Evolutionary conservation across 2,329 filamentous ascomycete genomes (phyloP).

Genomic region (Fusarium austroafricanum): DNA sequence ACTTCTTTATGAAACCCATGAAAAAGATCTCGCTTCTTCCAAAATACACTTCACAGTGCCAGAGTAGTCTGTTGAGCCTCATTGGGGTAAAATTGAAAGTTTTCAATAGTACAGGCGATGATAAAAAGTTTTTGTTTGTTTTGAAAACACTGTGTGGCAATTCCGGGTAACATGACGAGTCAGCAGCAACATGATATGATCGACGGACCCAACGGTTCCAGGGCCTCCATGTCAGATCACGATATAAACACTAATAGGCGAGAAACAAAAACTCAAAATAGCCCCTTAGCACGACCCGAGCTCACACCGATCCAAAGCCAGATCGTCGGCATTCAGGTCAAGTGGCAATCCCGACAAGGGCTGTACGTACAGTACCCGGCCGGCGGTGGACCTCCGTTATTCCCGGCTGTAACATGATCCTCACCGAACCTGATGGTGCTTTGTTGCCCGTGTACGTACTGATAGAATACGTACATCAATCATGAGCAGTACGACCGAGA

Average conservation of each 20-base stretch:
- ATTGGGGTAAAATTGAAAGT: no score
- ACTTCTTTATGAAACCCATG: not conserved
- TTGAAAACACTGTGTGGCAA: not conserved
- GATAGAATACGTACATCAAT: not conserved
- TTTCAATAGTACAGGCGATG: not conserved
- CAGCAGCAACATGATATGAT: not conserved
- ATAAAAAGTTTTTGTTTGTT: no score
- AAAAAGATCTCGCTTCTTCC: not conserved
- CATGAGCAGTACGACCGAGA: constrained; percentile 5
- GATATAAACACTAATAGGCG: constrained; percentile 4
- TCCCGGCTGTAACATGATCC: not conserved
- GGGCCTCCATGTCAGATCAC: not conserved
- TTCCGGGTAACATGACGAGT: not conserved
- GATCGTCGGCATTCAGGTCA: not conserved
- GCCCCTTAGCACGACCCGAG: not conserved
- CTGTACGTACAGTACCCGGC: not conserved
- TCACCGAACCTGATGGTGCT: not conserved
- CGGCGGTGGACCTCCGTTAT: not conserved
- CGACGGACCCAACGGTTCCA: not conserved
- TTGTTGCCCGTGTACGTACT: not conserved
- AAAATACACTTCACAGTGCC: not conserved
- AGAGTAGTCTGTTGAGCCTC: no score
- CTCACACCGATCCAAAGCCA: constrained; percentile 1
- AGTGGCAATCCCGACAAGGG: not conserved
- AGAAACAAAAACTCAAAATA: not conserved